Base-by-base conservation (phyloP, 2,329 filamentous ascomycete genomes). In the Proliferodiscus dingleyae region DNA sequence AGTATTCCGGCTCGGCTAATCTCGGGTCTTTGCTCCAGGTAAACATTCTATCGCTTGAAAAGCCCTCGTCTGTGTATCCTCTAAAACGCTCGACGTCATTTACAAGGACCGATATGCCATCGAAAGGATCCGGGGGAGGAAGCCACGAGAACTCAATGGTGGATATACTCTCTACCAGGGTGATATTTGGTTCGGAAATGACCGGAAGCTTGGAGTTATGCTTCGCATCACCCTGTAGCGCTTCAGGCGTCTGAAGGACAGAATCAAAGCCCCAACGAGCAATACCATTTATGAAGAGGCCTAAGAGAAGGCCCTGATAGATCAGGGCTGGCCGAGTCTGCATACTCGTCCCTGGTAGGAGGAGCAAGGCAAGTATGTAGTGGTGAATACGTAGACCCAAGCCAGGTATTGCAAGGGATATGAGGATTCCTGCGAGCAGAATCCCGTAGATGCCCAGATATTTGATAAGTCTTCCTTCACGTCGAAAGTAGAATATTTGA, bases 211-310 rank as follows among this genome's bases (percentile, higher is more conserved):
- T 67, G 0, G 80, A 81, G 9, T 80, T 79, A 29, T 77, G 66
- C 47, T 81, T 77, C 0, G 78, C 80, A 53, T 85, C 82, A n/a
- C 80, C 81, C 43, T 81, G 81, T 19, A 98, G 68, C 1, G 82
- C 81, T 1, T 67, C 75, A 0, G 87, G 80, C 0, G 93, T 97
- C 67, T 98, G 84, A 13, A 98, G 76, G 37, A 98, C 80, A 1
- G 85, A 77, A 51, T 89, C 90, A 64, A 95, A 98, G 0, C 90
- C 90, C 93, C 93, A 97, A 34, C 91, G 78, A 3, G 90, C 91
- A 49, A 94, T 81, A 42, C 93, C 91, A 63, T 96, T 96, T 68
- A 96, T 83, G 65, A 96, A 97, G 0, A 97, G 75, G 0, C 93
- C 93, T 6, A 97, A 71, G 0, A 98, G 73, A 2, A 98, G 71